Conservation (phyloP, 78 protist genomes). For the Acrasis kona region DNA sequence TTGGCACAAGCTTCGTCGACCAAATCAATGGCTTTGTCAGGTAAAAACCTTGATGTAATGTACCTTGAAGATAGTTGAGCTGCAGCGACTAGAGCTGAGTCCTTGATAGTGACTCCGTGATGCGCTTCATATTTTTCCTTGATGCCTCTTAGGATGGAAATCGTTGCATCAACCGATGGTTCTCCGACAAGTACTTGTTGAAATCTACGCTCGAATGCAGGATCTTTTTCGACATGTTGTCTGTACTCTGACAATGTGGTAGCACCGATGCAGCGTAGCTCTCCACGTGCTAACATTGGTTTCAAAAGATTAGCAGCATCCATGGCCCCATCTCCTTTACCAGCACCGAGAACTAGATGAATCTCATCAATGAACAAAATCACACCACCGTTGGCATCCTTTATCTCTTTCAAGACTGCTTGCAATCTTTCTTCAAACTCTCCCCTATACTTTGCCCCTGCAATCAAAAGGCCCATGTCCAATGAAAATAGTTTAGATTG, state of each 20-base stretch:
- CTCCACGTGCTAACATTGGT: slow-evolving; percentile 98
- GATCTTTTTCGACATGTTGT: slow-evolving; percentile 92
- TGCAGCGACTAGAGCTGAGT: slow-evolving; percentile 90
- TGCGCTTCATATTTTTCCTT: slow-evolving; percentile 75
- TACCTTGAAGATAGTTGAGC: slow-evolving; percentile 84
- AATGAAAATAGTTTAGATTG: slow-evolving; percentile 59
- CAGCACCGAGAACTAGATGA: slow-evolving; percentile 96
- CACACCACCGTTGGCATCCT: slow-evolving; percentile 65
- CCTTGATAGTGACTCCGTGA: slow-evolving; percentile 91
- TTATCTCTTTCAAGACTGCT: slow-evolving; percentile 88
- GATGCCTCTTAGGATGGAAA: slow-evolving; percentile 95
- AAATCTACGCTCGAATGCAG: slow-evolving; percentile 96
- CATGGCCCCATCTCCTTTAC: slow-evolving; percentile 81
- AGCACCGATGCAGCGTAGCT: slow-evolving; percentile 94
- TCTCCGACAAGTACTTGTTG: slow-evolving; percentile 87
- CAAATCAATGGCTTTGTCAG: slow-evolving; percentile 98
- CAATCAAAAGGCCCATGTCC: slow-evolving; percentile 95
- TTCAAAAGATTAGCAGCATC: slow-evolving; percentile 98
- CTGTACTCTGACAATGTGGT: slow-evolving; percentile 96
- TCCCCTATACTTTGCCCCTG: slow-evolving; percentile 95
- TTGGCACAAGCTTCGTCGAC: slow-evolving; percentile 94
- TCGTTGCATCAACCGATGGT: slow-evolving; percentile 86
- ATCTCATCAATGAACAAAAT: slow-evolving; percentile 98
- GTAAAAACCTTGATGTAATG: slow-evolving; percentile 88
- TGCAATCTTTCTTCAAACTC: slow-evolving; percentile 98